Base-by-base conservation (phyloP, 2,329 filamentous ascomycete genomes). In the Penicillium sp. region DNA sequence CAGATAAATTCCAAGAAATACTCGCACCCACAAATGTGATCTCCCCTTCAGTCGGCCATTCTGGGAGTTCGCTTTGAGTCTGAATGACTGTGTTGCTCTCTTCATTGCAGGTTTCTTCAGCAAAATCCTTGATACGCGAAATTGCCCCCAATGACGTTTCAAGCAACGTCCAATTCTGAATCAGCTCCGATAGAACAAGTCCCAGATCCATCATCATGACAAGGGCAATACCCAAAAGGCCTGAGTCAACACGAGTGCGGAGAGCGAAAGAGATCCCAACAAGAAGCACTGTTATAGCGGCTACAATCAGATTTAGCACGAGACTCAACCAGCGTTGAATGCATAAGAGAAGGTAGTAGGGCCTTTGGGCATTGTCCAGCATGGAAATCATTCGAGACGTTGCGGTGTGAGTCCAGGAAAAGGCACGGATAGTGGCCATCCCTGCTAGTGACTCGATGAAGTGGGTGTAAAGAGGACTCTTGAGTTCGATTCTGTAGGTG, bases 61-160 rank as follows among this genome's bases (percentile, higher is more conserved):
- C 4, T 5, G 22, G 3, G 7, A 25, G 22, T 7, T 25, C 22
- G 8, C 2, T 7, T 6, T 4, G 7, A 25, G 3, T 25, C 22
- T 7, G 22, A 25, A 3, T 7, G 2, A 8, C 22, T 7, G 5
- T 8, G 22, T 25, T 25, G 7, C 22, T 25, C 22, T 45, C 53
- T 19, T 54, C 69, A 56, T 63, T 28, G 1, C 37, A 34, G 1
- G 49, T 64, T 36, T 72, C 71, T 43, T 63, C 66, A 28, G 71
- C 69, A 34, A 81, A 80, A 6, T 72, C 72, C 55, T 77, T 77
- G 50, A 81, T 72, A 16, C 80, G 70, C 1, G 74, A 67, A n/a
- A 83, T 72, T 2, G 78, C 78, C 9, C 79, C 80, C 31, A 83
- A 71, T 12, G 75, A 74, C 0, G 78, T 82, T 57, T 83, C 80